A percentile compares a stretch with the other conserved stretches of the same genome.
phyloP scores from a whole-genome alignment of 306 rosid genomes.

The Fagus sylvatica region DNA sequence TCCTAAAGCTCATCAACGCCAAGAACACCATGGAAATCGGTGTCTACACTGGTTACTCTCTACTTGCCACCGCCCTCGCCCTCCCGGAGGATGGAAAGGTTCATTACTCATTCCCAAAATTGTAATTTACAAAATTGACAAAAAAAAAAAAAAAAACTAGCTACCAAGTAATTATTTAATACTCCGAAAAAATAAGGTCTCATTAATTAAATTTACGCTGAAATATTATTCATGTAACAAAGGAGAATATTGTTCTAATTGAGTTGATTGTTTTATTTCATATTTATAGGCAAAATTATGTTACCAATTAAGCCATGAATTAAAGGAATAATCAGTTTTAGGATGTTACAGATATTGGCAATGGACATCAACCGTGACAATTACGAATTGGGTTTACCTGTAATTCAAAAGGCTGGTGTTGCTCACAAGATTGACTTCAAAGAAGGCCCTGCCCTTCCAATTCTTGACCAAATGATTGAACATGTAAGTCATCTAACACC shows the following conservation, averaged over 20 bases:
- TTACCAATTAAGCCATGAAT: not conserved
- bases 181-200: too few relatives aligned
- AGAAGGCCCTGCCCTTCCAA: conserved; percentile 96
- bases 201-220: too few relatives aligned
- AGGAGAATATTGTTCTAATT: too few relatives aligned
- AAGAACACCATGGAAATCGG: conserved; percentile 97
- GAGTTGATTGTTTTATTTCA: too few relatives aligned
- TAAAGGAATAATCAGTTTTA: not conserved
- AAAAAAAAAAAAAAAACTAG: too few relatives aligned
- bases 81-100: conserved; percentile 95
- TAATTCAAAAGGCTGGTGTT: conserved; percentile 74
- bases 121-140: too few relatives aligned
- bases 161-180: too few relatives aligned
- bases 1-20: conserved; percentile 85
- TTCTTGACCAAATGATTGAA: conserved; percentile 64
- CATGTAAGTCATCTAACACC: conserved; percentile 38
- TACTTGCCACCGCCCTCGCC: conserved; percentile 93
- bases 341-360: conserved; percentile 67
- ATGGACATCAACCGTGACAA: conserved; percentile 91
- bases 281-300: too few relatives aligned
- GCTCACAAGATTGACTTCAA: conserved; percentile 88
- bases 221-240: too few relatives aligned
- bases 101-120: too few relatives aligned
- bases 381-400: conserved; percentile 77
- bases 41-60: conserved; percentile 93